A percentile compares a stretch with the other conserved stretches of the same genome.
phyloP scores from a whole-genome alignment of 2,329 filamentous ascomycete genomes.

The Aspergillus fumigatus region DNA sequence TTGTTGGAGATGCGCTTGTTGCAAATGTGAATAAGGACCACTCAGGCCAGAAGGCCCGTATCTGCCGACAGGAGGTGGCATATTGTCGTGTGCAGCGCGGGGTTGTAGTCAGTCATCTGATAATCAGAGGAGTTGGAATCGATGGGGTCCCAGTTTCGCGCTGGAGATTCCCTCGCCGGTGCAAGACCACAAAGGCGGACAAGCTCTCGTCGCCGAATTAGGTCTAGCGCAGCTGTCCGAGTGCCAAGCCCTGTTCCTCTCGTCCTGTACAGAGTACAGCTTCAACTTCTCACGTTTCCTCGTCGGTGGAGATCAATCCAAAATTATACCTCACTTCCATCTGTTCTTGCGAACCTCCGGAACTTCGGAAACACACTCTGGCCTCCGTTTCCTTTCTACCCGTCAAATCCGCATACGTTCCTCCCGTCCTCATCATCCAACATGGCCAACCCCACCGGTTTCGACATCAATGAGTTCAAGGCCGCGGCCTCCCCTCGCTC shows the following conservation, averaged over 20 bases:
- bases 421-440: conserved; percentile 47
- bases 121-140: background rate
- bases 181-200: conserved; percentile 23
- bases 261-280: conserved; percentile 17
- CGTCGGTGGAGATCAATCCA: background rate
- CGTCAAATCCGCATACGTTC: conserved; percentile 1
- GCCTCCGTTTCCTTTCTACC: conserved; percentile 17
- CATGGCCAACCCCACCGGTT: conserved; percentile 71
- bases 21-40: conserved; percentile 56
- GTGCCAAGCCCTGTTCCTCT: conserved; percentile 22
- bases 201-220: conserved; percentile 19
- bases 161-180: conserved; percentile 5
- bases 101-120: conserved; percentile 15
- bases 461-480: conserved; percentile 78
- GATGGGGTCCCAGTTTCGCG: conserved; percentile 18
- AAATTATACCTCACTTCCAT: conserved; percentile 4
- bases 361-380: conserved; percentile 1
- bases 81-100: conserved; percentile 26
- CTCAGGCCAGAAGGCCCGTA: conserved; percentile 56
- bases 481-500: conserved; percentile 60
- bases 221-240: conserved; percentile 24
- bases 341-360: conserved; percentile 13
- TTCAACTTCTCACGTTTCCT: conserved; percentile 17
- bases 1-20: conserved; percentile 44
- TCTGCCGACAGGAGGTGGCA: conserved; percentile 57